Conservation (phyloP, 148 eudicot species). For the Rhododendron williamsianum region DNA sequence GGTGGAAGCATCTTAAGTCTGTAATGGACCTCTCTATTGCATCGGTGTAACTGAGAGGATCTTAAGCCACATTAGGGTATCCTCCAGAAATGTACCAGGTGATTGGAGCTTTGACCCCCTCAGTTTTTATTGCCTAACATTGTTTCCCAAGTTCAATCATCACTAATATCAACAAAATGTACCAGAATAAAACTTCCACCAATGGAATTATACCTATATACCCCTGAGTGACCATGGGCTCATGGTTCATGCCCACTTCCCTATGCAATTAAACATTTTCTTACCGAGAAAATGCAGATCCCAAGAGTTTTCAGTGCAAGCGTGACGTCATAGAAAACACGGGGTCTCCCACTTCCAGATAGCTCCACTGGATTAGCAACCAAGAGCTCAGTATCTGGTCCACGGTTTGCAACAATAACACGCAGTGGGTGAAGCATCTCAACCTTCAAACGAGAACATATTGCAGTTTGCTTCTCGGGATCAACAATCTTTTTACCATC, state of each 20-base stretch:
- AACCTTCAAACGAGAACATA: constrained; percentile 63
- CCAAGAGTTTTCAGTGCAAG: constrained; percentile 58
- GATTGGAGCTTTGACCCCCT: not conserved
- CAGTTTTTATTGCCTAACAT: not conserved
- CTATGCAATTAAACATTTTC: constrained; percentile 3
- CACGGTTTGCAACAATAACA: constrained; percentile 70
- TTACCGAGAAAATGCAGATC: constrained; percentile 78
- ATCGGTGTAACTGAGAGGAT: not conserved
- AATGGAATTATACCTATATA: not conserved
- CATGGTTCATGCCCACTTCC: not conserved
- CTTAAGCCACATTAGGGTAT: not conserved
- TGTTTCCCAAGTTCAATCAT: not conserved
- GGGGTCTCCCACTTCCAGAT: constrained; percentile 82
- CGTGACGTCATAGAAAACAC: constrained; percentile 80
- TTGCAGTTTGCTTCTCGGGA: constrained; percentile 28
- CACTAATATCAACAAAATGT: not conserved
- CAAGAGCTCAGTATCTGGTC: constrained; percentile 87
- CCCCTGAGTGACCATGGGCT: not conserved
- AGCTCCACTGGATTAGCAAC: constrained; percentile 94
- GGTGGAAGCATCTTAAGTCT: not conserved
- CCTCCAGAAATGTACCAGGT: not conserved
- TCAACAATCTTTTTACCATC: constrained; percentile 71
- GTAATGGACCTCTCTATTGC: not conserved
- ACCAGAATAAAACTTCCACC: not conserved
- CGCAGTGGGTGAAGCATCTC: constrained; percentile 83